These are phyloP conservation scores for Coprinellus micaceus DNA, from an alignment of 768 basidiomycete species.

Conservation along the genomic window DNA sequence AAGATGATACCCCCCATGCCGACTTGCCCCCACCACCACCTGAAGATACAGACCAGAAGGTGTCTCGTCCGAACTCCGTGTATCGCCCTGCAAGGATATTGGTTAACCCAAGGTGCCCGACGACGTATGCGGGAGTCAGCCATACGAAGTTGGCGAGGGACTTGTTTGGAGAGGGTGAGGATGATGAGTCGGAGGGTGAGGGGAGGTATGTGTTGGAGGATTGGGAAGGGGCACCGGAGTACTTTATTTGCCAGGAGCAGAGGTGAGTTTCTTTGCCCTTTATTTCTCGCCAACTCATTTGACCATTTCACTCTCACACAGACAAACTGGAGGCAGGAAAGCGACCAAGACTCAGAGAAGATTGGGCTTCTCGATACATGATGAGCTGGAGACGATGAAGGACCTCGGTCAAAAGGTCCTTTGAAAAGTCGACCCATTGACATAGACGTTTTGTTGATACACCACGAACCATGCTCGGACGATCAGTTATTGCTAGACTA, in stretches of 20 bases:
- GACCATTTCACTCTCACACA: conserved; percentile 23
- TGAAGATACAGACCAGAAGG: conserved; percentile 24
- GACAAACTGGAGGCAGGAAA: conserved; percentile 84
- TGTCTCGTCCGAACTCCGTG: conserved; percentile 81
- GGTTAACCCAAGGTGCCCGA: conserved; percentile 94
- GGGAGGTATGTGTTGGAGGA: conserved; percentile 89
- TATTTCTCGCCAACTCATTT: conserved; percentile 1
- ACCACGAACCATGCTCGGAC: no score
- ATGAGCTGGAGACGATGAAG: conserved; percentile 43
- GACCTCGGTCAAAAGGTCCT: no score
- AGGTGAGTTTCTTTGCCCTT: conserved; percentile 40
- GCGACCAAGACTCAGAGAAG: conserved; percentile 86
- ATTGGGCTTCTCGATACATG: conserved; percentile 78
- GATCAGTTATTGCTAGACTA: no score
- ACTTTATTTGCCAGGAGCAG: conserved; percentile 97
- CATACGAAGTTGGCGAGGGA: conserved; percentile 95
- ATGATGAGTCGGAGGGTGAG: conserved; percentile 52
- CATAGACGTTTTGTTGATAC: no score
- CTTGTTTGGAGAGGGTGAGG: conserved; percentile 81
- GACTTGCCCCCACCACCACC: conserved; percentile 27
- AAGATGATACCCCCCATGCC: conserved; percentile 48
- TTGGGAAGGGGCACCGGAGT: conserved; percentile 96
- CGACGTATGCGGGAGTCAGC: conserved; percentile 95
- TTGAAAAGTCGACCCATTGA: no score
- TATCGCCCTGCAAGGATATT: conserved; percentile 89